Conservation (phyloP, 768 basidiomycete genomes). For the Mycena filopes region DNA sequence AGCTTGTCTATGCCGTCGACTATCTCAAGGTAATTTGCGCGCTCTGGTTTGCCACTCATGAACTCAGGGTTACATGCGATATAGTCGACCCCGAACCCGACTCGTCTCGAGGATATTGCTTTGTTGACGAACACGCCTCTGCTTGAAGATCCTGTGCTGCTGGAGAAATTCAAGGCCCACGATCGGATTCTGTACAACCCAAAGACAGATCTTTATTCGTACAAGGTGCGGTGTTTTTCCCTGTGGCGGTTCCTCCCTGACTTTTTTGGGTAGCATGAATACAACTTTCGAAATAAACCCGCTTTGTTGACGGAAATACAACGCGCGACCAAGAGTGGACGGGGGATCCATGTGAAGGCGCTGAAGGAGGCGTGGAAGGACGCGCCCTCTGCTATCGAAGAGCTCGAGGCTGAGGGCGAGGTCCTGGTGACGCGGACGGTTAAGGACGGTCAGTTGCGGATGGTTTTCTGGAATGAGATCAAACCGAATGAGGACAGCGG, state of each 20-base stretch:
- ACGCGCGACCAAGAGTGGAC: constrained; percentile 83
- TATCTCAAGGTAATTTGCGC: constrained; percentile 72
- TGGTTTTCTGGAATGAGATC: constrained; percentile 93
- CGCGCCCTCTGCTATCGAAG: constrained; percentile 84
- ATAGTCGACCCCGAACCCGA: constrained; percentile 78
- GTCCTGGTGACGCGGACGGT: constrained; percentile 87
- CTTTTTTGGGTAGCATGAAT: constrained; percentile 72
- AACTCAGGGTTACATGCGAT: constrained; percentile 16
- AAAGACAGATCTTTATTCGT: constrained; percentile 87
- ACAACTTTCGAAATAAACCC: constrained; percentile 85
- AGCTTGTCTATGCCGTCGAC: constrained; percentile 85
- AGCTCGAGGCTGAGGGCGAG: constrained; percentile 90
- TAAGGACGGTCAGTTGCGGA: constrained; percentile 84
- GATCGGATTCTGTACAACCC: constrained; percentile 84
- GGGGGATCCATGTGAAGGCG: constrained; percentile 84
- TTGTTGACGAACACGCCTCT: constrained; percentile 83
- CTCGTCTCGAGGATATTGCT: constrained; percentile 89
- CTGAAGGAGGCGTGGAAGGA: constrained; percentile 95
- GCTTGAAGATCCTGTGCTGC: constrained; percentile 72
- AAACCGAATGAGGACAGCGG: constrained; percentile 80
- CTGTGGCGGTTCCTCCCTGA: neutral
- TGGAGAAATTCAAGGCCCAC: constrained; percentile 86
- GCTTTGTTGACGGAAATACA: constrained; percentile 88
- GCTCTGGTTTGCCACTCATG: constrained; percentile 17
- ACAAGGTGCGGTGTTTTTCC: constrained; percentile 65